Evolutionary conservation across 225 moss, liverwort and hornwort genomes (phyloP).

Genomic region (Climacium dendroides): DNA sequence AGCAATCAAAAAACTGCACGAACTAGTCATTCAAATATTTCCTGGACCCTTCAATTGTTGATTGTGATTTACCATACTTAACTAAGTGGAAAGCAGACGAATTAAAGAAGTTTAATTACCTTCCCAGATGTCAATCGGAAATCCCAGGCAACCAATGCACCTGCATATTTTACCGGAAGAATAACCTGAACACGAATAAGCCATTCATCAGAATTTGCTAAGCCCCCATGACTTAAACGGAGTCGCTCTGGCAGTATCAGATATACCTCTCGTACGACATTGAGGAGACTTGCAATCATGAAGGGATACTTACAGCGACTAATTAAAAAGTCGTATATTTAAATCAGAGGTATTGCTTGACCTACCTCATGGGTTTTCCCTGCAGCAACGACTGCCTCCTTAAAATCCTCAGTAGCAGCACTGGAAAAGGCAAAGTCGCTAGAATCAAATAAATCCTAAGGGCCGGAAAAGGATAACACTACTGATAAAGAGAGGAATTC

Average conservation of each 20-base stretch:
- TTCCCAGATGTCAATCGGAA: slow-evolving; percentile 89
- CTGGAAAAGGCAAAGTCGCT: slow-evolving; percentile 11
- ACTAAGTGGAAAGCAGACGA: background rate
- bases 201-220: background rate
- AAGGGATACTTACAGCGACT: background rate
- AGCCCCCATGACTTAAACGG: background rate
- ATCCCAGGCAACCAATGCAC: slow-evolving; percentile 89
- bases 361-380: slow-evolving; percentile 78
- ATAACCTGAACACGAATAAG: slow-evolving; percentile 41
- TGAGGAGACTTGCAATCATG: background rate
- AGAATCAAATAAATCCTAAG: background rate
- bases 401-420: slow-evolving; percentile 40
- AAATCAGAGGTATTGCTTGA: background rate
- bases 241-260: background rate
- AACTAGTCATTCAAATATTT: background rate
- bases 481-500: background rate
- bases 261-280: background rate
- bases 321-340: background rate
- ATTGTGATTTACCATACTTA: background rate
- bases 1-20: background rate
- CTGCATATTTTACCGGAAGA: slow-evolving; percentile 64
- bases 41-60: background rate
- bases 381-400: slow-evolving; percentile 65
- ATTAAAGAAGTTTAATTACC: slow-evolving; percentile 16
- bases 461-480: background rate